Conservation (phyloP, 495 filamentous ascomycete species). For the Penicillium cataractarum region DNA sequence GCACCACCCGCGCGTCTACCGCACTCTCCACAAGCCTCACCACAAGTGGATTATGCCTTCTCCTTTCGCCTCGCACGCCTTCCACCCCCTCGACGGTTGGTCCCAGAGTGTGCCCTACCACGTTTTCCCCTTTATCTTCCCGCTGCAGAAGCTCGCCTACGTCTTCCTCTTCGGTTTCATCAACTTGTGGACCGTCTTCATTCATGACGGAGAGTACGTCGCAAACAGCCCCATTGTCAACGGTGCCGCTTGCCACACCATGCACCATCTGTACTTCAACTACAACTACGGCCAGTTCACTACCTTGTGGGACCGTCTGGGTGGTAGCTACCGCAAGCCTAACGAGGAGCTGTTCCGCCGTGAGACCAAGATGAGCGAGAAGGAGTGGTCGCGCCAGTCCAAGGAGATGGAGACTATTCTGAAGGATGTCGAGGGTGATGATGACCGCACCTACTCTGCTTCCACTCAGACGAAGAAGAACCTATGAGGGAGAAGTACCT, state of each 20-base stretch:
- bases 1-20: constrained; percentile 84
- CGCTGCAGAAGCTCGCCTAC: constrained; percentile 88
- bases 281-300: constrained; percentile 99
- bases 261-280: constrained; percentile 98
- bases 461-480: constrained; percentile 47
- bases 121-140: constrained; percentile 90
- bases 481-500: constrained; percentile 15
- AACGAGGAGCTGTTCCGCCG: constrained; percentile 85
- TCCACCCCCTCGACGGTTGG: constrained; percentile 94
- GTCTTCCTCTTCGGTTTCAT: constrained; percentile 87
- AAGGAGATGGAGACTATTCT: constrained; percentile 86
- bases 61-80: constrained; percentile 88
- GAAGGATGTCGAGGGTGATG: constrained; percentile 82
- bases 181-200: constrained; percentile 97
- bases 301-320: constrained; percentile 90
- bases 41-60: constrained; percentile 99
- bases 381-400: constrained; percentile 78
- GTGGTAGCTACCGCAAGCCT: constrained; percentile 85
- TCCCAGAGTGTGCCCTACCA: constrained; percentile 93
- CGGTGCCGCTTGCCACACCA: constrained; percentile 93
- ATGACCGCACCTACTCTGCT: constrained; percentile 71
- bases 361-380: constrained; percentile 84
- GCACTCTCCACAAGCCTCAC: constrained; percentile 90
- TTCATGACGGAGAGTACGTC: constrained; percentile 96
- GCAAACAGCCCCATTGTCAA: constrained; percentile 88